Percentiles rank a stretch among this genome's conserved stretches.
Evolutionary conservation across 805 yeast genomes (phyloP).

Genomic region (Komagataella ulmi): DNA sequence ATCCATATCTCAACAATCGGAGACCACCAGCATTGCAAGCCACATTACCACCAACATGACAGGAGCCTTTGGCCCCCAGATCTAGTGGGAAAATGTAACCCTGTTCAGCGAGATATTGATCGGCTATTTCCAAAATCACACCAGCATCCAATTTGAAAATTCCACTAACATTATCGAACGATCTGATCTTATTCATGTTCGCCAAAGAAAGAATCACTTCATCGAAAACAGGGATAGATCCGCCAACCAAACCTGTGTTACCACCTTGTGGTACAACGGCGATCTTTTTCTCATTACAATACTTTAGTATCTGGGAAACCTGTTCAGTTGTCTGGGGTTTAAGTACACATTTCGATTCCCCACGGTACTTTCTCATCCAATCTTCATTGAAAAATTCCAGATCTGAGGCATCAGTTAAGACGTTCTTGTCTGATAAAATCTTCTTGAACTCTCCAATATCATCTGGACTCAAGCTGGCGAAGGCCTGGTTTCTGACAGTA

Average conservation of each 20-base stretch:
- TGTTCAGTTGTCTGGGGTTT: constrained; percentile 76
- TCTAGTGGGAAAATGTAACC: constrained; percentile 90
- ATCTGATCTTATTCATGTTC: constrained; percentile 62
- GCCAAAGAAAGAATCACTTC: constrained; percentile 68
- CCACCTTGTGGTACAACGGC: constrained; percentile 97
- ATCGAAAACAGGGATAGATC: constrained; percentile 85
- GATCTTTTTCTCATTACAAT: constrained; percentile 62
- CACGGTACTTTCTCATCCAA: constrained; percentile 88
- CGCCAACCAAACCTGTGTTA: constrained; percentile 93
- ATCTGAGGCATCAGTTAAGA: constrained; percentile 47
- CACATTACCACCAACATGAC: constrained; percentile 90
- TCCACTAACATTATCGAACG: constrained; percentile 75
- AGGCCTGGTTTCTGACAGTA: constrained; percentile 36
- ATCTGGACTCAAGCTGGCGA: constrained; percentile 33
- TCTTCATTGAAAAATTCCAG: constrained; percentile 71
- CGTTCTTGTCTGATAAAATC: constrained; percentile 37
- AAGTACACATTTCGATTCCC: constrained; percentile 70
- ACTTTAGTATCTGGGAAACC: constrained; percentile 60
- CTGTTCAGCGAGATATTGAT: constrained; percentile 58
- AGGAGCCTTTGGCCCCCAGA: constrained; percentile 93
- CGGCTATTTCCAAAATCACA: constrained; percentile 76
- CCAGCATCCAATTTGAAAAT: constrained; percentile 87
- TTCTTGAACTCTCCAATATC: constrained; percentile 52
- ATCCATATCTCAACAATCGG: constrained; percentile 77
- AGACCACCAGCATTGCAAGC: constrained; percentile 97